Evolutionary conservation across 2,329 filamentous ascomycete species (phyloP).

Genomic region (Aspergillus sp.): DNA sequence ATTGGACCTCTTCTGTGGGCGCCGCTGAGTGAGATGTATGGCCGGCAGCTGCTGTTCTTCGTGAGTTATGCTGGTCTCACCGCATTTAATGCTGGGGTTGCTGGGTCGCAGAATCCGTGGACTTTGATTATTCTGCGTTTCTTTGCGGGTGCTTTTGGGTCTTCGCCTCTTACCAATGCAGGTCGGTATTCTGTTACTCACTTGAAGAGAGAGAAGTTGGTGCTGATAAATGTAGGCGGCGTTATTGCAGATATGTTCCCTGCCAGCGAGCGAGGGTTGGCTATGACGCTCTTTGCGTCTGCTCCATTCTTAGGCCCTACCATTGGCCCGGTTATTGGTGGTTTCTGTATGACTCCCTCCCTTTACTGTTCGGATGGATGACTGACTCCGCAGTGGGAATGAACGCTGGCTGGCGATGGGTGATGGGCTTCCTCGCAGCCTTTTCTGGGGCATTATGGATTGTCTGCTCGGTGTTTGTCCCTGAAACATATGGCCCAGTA

Average conservation of each 20-base stretch:
- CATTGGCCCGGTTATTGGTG: constrained; percentile 28
- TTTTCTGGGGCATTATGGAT: constrained; percentile 32
- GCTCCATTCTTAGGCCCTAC: neutral
- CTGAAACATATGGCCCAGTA: constrained; percentile 32
- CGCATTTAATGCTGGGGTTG: neutral
- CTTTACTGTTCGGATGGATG: neutral
- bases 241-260: neutral
- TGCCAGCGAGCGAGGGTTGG: neutral
- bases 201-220: no score
- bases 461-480: constrained; percentile 22
- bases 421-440: constrained; percentile 29
- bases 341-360: constrained; percentile 17
- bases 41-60: neutral
- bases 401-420: constrained; percentile 31
- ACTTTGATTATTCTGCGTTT: neutral
- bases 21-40: neutral
- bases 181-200: neutral
- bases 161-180: neutral
- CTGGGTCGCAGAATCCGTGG: neutral
- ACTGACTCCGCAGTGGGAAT: constrained; percentile 17
- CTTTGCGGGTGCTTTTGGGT: neutral
- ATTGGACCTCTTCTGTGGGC: constrained; percentile 18
- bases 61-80: neutral
- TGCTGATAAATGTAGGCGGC: neutral
- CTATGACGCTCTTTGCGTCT: neutral